These are phyloP conservation scores for Tubosaeta brunneosetosa DNA, from an alignment of 768 basidiomycete species.

Conservation along the genomic window DNA sequence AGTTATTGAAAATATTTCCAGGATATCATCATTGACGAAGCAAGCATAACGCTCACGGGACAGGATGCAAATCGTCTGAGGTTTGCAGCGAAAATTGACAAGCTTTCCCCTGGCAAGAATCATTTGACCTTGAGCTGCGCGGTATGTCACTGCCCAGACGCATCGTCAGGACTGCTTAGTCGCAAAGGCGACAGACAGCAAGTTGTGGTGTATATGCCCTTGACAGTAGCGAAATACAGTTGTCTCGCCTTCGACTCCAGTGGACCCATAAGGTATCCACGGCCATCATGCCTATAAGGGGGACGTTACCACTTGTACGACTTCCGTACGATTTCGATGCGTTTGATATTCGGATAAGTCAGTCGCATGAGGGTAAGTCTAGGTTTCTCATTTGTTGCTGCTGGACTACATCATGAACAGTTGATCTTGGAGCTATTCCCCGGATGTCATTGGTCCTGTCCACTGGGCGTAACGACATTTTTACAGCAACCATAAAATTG, in stretches of 20 bases:
- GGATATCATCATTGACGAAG: conserved; percentile 58
- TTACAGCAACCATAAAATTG: conserved; percentile 49
- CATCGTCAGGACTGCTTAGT: background rate
- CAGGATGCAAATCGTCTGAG: conserved; percentile 57
- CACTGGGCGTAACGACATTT: conserved; percentile 66
- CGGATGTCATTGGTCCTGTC: conserved; percentile 53
- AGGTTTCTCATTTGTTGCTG: conserved; percentile 11
- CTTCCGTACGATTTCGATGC: conserved; percentile 61
- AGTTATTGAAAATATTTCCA: conserved; percentile 28
- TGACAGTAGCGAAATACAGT: conserved; percentile 62
- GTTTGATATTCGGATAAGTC: conserved; percentile 58
- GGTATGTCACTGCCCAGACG: conserved; percentile 41
- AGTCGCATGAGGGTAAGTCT: conserved; percentile 40
- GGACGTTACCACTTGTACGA: conserved; percentile 44
- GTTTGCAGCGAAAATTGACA: conserved; percentile 42
- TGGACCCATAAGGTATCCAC: conserved; percentile 46
- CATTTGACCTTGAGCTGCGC: conserved; percentile 60
- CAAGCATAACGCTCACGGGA: conserved; percentile 58
- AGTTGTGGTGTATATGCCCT: conserved; percentile 64
- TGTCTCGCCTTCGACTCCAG: conserved; percentile 62
- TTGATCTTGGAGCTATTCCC: conserved; percentile 59
- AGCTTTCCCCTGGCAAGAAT: conserved; percentile 57
- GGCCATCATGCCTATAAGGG: conserved; percentile 17
- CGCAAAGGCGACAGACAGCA: conserved; percentile 43
- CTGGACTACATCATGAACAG: conserved; percentile 33